Percentiles rank a stretch among this genome's conserved stretches.
Evolutionary conservation across 768 basidiomycete species (phyloP).

Genomic region (Phylloporus arenicola): DNA sequence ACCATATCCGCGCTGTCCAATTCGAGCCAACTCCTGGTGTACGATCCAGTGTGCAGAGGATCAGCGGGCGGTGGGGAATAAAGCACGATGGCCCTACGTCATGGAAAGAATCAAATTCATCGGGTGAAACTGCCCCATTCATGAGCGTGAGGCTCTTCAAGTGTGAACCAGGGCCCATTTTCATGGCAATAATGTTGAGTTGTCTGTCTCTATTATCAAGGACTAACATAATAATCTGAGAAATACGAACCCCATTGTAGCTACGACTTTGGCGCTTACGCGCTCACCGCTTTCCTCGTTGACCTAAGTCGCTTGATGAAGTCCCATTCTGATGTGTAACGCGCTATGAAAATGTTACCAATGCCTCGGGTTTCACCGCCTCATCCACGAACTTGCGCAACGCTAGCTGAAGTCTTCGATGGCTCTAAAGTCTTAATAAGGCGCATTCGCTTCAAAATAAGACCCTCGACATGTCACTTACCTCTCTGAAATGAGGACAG

Average conservation of each 20-base stretch:
- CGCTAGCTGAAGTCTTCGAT: not conserved
- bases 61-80: not conserved
- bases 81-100: not conserved
- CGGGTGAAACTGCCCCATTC: not conserved
- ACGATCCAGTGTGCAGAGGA: not conserved
- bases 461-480: not conserved
- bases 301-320: not conserved
- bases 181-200: not conserved
- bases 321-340: not conserved
- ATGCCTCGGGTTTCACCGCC: not conserved
- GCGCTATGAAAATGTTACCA: not conserved
- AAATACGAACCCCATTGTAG: not conserved
- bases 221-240: no score
- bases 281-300: not conserved
- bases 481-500: not conserved
- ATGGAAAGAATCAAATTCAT: not conserved
- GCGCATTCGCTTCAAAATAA: not conserved
- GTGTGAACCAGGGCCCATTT: not conserved
- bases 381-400: not conserved
- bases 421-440: not conserved
- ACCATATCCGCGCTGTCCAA: not conserved
- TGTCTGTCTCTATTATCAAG: not conserved
- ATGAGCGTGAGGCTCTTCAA: not conserved
- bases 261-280: not conserved
- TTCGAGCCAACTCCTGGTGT: not conserved